Base-by-base conservation (phyloP, 192 early-diverging fungal species). In the Allomyces macrogynus region DNA sequence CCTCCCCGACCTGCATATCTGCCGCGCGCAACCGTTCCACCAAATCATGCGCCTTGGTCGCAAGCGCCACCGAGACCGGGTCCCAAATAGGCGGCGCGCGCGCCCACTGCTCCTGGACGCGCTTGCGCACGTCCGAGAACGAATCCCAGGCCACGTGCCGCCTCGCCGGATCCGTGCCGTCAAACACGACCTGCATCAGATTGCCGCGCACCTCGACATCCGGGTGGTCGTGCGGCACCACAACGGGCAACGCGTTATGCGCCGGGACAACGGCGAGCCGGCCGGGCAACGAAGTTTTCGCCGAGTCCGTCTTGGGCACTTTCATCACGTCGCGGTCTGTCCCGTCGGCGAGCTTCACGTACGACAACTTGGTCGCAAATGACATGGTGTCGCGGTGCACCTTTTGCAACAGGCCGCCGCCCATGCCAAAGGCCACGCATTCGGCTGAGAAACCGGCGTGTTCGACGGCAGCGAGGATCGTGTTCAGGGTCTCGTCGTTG, bases 371-470 rank as follows among this genome's bases (percentile, higher is more conserved):
- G n/a, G 87, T 82, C 0, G 91, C 91, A 74, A 89, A 86, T 61
- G 81, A 85, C 84, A 89, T 81, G 0, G 85, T 87, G 67, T 93
- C 91, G 18, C 91, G 79, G 77, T 93, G 86, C 60, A 93, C 69
- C 77, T 89, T 88, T 66, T 91, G 86, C 64, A 93, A 71, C 20
- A 93, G 75, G 1, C 86, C 88, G 65, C 85, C 87, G 49, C 91
- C 91, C 91, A 93, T 93, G 16, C 91, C 91, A 65, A 88, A 88
- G 0, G 82, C 84, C 20, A 87, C 83, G 66, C 82, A 84, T 62
- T 87, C 80, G 44, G 85, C 86, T 10, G 87, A 72, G 67, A 76
- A 93, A 10, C 85, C 85, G 0, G 77, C 85, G 1, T 71, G 70
- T 43, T 73, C 44, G 14, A 86, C 77, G 5, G 81, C 83, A 0